These are phyloP conservation scores for Septoria petroselini DNA, from an alignment of 2,329 filamentous ascomycete species.

Conservation along the genomic window DNA sequence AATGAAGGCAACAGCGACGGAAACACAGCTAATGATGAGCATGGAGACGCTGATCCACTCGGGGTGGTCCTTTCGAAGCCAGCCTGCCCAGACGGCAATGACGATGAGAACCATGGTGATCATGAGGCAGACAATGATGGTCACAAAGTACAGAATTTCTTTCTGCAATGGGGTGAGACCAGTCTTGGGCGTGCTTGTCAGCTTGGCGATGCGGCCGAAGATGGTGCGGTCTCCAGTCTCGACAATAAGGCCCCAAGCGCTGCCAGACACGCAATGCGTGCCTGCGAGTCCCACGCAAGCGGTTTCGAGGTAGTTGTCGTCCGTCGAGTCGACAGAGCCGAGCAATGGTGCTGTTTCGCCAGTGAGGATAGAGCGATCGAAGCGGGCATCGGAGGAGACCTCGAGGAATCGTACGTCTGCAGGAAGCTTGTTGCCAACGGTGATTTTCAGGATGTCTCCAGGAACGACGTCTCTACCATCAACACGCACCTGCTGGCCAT, in stretches of 20 bases:
- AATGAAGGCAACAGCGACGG: conserved; percentile 70
- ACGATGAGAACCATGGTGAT: conserved; percentile 63
- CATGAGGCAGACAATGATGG: conserved; percentile 67
- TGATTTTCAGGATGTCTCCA: conserved; percentile 66
- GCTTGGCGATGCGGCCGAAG: conserved; percentile 68
- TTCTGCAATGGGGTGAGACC: conserved; percentile 68
- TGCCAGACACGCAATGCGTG: conserved; percentile 72
- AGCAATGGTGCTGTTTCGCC: conserved; percentile 61
- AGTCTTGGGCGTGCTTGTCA: conserved; percentile 66
- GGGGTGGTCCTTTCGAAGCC: conserved; percentile 64
- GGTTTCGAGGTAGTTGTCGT: conserved; percentile 73
- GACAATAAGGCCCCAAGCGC: conserved; percentile 64
- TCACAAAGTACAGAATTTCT: conserved; percentile 70
- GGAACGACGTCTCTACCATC: conserved; percentile 60
- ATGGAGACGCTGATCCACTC: conserved; percentile 69
- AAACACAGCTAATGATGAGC: conserved; percentile 69
- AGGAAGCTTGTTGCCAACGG: conserved; percentile 69
- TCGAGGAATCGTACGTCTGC: conserved; percentile 70
- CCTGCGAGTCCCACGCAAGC: conserved; percentile 73
- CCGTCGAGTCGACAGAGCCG: conserved; percentile 63
- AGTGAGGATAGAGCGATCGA: conserved; percentile 71
- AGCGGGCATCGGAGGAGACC: conserved; percentile 65
- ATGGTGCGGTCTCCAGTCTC: conserved; percentile 70
- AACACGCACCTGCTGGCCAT: conserved; percentile 47
- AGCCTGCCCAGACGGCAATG: conserved; percentile 56